These are phyloP conservation scores for Vigna radiata DNA, from an alignment of 306 rosid species.

Conservation along the genomic window DNA sequence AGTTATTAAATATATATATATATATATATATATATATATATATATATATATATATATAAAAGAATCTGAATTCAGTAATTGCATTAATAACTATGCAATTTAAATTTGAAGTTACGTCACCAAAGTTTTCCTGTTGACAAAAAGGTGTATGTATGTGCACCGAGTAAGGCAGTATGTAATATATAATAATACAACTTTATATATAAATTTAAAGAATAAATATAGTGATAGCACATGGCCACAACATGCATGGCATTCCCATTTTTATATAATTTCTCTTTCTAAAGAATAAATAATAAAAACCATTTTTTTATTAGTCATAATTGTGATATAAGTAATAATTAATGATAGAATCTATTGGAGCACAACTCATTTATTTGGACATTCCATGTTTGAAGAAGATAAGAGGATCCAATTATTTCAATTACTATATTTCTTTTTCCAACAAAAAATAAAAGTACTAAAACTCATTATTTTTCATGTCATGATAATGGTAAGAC, in stretches of 20 bases:
- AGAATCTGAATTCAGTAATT: too few species aligned
- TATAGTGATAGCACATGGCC: constrained; percentile 29
- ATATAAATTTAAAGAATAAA: not conserved
- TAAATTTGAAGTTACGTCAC: not conserved
- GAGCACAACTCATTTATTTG: constrained; percentile 36
- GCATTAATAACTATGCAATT: not conserved
- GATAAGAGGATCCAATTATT: constrained; percentile 5
- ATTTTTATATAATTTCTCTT: not conserved
- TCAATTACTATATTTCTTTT: not conserved
- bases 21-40: too few species aligned
- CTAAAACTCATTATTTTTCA: not conserved
- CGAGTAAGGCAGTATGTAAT: not conserved
- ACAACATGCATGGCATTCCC: constrained; percentile 4
- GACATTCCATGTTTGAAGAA: constrained; percentile 38
- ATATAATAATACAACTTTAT: not conserved
- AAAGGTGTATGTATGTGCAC: not conserved
- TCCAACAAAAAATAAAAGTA: not conserved
- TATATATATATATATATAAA: too few species aligned
- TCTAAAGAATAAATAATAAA: not conserved
- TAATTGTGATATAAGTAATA: not conserved
- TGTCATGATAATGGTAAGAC: not conserved
- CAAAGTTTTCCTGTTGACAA: not conserved
- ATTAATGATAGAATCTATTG: constrained; percentile 1
- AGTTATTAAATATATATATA: too few species aligned
- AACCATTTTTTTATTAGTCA: constrained; percentile 2